These are phyloP conservation scores for Fusarium odoratissimum DNA, from an alignment of 2,329 filamentous ascomycete genomes.

Conservation along the genomic window DNA sequence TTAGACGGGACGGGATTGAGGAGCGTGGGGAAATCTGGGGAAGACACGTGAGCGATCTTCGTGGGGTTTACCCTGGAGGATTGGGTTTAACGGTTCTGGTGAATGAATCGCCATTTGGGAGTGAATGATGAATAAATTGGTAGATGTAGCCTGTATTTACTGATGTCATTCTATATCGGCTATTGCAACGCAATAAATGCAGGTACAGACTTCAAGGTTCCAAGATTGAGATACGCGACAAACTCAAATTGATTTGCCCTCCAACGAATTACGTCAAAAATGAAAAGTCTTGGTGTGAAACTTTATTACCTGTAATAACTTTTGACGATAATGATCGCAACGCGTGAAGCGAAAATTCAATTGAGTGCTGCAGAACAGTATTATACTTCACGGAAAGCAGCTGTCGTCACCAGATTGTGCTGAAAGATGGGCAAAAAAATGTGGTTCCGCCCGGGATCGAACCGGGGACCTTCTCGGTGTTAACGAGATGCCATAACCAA, in stretches of 20 bases:
- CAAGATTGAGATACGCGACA: neutral
- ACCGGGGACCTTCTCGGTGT: neutral
- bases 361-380: too few relatives aligned
- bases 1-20: neutral
- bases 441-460: neutral
- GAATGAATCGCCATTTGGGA: fast-evolving
- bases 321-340: too few relatives aligned
- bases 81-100: too few relatives aligned
- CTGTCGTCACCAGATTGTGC: too few relatives aligned
- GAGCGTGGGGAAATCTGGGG: conserved; percentile 14
- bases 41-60: neutral
- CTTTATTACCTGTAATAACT: too few relatives aligned
- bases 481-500: conserved; percentile 8
- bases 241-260: neutral
- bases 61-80: neutral
- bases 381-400: too few relatives aligned
- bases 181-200: too few relatives aligned
- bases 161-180: too few relatives aligned
- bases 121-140: fast-evolving
- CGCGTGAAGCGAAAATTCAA: too few relatives aligned
- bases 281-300: too few relatives aligned
- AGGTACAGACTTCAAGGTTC: neutral
- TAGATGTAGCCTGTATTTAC: too few relatives aligned
- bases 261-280: too few relatives aligned
- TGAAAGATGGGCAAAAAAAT: neutral